A percentile compares a stretch with the other conserved stretches of the same genome.
These are phyloP conservation scores for Vigna nakashimae DNA, from an alignment of 306 rosid genomes.

Conservation along the genomic window DNA sequence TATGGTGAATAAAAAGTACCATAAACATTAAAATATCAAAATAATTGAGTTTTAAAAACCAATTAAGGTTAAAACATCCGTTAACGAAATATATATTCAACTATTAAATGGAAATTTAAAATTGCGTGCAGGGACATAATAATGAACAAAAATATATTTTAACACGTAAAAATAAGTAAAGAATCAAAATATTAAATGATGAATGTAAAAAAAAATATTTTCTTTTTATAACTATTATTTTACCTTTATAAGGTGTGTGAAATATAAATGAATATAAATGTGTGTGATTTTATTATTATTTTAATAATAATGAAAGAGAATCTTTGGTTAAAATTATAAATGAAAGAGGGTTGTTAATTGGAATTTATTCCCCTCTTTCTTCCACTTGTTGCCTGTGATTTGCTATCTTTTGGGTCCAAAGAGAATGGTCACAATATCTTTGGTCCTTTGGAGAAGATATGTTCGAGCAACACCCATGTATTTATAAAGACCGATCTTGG, in stretches of 20 bases:
- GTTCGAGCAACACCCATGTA: constrained; percentile 59
- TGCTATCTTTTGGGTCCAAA: constrained; percentile 15
- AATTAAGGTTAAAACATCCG: not conserved
- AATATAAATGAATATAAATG: too few species aligned
- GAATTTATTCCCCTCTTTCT: constrained; percentile 54
- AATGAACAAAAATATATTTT: too few species aligned
- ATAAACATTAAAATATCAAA: not conserved
- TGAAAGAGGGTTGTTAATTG: constrained; percentile 34
- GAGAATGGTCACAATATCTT: constrained; percentile 52
- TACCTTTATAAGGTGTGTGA: too few species aligned
- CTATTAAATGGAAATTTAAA: constrained; percentile 29
- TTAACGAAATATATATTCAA: not conserved
- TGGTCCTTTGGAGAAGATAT: constrained; percentile 61
- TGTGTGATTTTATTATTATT: too few species aligned
- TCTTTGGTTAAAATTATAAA: constrained; percentile 42
- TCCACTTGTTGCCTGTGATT: constrained; percentile 43
- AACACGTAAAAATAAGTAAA: too few species aligned
- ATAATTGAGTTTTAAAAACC: not conserved
- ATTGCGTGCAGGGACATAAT: constrained; percentile 35
- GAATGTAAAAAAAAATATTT: too few species aligned
- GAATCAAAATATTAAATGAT: too few species aligned
- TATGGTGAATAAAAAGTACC: not conserved
- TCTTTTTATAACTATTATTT: too few species aligned
- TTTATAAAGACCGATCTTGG: constrained; percentile 55
- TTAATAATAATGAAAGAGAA: constrained; percentile 42